A percentile compares a stretch with the other conserved stretches of the same genome.
Conservation (phyloP, 129 eudicot genomes). For the Tagetes patula region DNA sequence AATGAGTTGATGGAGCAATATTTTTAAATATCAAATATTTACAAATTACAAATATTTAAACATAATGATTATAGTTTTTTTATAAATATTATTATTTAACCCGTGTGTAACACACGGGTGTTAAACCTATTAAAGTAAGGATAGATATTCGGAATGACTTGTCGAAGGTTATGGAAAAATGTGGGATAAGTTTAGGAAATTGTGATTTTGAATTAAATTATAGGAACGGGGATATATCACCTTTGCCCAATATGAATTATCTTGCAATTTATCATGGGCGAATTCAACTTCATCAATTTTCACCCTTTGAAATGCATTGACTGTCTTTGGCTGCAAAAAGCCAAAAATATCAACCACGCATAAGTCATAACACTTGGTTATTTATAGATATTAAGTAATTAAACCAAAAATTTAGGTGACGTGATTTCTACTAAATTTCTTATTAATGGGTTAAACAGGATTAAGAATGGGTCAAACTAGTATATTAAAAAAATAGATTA, state of each 20-base stretch:
- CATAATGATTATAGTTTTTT: too few species aligned
- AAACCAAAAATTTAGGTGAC: not conserved
- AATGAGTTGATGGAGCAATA: too few species aligned
- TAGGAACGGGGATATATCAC: conserved; percentile 25
- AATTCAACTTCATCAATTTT: conserved; percentile 74
- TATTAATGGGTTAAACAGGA: not conserved
- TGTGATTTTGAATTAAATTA: too few species aligned
- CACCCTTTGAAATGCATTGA: conserved; percentile 82
- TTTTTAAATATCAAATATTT: too few species aligned
- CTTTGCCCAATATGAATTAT: conserved; percentile 87
- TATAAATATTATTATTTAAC: too few species aligned
- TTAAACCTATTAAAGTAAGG: too few species aligned
- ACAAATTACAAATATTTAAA: too few species aligned
- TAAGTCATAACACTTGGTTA: not conserved
- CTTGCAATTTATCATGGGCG: conserved; percentile 62
- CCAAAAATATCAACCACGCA: too few species aligned
- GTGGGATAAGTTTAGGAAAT: too few species aligned
- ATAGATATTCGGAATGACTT: too few species aligned
- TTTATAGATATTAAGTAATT: not conserved
- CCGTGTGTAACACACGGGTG: too few species aligned
- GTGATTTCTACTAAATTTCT: not conserved
- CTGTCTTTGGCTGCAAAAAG: conserved; percentile 67
- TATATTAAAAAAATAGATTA: not conserved
- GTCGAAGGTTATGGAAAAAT: too few species aligned
- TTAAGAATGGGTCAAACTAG: not conserved